Evolutionary conservation across 2,329 filamentous ascomycete genomes (phyloP).

Genomic region (Ophiocordyceps unilateralis): DNA sequence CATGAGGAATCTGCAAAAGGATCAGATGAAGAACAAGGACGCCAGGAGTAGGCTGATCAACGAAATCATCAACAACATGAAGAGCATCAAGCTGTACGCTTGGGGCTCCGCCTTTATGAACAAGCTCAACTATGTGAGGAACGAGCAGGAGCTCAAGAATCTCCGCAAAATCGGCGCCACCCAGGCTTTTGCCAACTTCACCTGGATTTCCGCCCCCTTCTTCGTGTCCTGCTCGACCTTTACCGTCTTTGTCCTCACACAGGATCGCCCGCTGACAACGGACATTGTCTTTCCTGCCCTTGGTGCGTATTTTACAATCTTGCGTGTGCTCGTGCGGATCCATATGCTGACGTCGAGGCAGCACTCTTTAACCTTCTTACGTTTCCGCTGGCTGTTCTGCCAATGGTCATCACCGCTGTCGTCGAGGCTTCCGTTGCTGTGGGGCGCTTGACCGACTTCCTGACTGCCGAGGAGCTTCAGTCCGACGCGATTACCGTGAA

Average conservation of each 20-base stretch:
- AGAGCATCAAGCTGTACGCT: conserved; percentile 96
- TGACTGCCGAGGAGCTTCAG: conserved; percentile 81
- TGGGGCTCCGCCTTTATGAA: conserved; percentile 97
- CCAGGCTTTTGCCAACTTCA: conserved; percentile 90
- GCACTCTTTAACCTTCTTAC: conserved; percentile 92
- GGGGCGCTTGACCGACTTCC: conserved; percentile 65
- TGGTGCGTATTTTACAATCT: conserved; percentile 6
- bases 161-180: conserved; percentile 89
- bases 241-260: conserved; percentile 78
- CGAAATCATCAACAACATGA: conserved; percentile 98
- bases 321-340: not conserved
- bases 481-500: conserved; percentile 58
- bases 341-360: conserved; percentile 13
- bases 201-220: conserved; percentile 95
- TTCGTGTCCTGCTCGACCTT: conserved; percentile 96
- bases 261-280: conserved; percentile 65
- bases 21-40: conserved; percentile 99
- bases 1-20: conserved; percentile 89
- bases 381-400: conserved; percentile 82
- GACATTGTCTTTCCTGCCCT: conserved; percentile 89
- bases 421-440: conserved; percentile 93
- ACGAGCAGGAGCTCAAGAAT: conserved; percentile 89
- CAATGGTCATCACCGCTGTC: conserved; percentile 95
- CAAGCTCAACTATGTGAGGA: conserved; percentile 88
- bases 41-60: conserved; percentile 83